Conservation (phyloP, 225 moss, liverwort and hornwort genomes). For the Polytrichum formosum region DNA sequence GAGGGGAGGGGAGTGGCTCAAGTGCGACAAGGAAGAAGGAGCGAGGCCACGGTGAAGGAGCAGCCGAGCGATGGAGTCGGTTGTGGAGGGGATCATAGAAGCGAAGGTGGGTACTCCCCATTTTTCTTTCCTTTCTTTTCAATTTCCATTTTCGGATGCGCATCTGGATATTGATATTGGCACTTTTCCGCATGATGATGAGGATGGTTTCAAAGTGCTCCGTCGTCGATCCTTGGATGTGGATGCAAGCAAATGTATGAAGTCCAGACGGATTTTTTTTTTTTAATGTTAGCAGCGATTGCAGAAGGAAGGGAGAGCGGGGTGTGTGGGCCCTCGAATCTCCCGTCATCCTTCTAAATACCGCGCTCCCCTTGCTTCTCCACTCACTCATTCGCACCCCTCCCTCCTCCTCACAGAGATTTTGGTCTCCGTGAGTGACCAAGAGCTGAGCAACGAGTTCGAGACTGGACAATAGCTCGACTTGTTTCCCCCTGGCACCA, state of each 20-base stretch:
- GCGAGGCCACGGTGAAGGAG: no score
- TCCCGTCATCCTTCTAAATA: slow-evolving; percentile 6
- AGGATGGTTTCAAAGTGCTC: slow-evolving; percentile 9
- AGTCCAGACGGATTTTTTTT: no score
- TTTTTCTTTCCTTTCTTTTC: background rate
- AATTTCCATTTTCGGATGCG: slow-evolving; percentile 6
- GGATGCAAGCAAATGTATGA: slow-evolving; percentile 5
- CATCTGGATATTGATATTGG: slow-evolving; percentile 1
- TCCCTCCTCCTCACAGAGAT: background rate
- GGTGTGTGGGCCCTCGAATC: no score
- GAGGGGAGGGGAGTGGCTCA: no score
- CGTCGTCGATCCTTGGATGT: slow-evolving; percentile 8
- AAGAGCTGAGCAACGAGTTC: background rate
- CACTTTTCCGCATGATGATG: slow-evolving; percentile 6
- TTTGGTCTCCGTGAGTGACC: no score
- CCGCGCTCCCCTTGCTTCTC: background rate
- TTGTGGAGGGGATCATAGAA: slow-evolving; percentile 76
- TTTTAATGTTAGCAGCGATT: no score
- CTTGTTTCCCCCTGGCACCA: background rate
- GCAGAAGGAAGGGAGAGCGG: no score
- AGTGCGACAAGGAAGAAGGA: no score
- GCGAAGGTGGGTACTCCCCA: slow-evolving; percentile 24
- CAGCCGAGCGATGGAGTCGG: slow-evolving; percentile 60
- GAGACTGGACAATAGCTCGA: background rate
- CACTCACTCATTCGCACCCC: background rate